phyloP scores from a whole-genome alignment of 805 yeast genomes.

The Candida germanica region DNA sequence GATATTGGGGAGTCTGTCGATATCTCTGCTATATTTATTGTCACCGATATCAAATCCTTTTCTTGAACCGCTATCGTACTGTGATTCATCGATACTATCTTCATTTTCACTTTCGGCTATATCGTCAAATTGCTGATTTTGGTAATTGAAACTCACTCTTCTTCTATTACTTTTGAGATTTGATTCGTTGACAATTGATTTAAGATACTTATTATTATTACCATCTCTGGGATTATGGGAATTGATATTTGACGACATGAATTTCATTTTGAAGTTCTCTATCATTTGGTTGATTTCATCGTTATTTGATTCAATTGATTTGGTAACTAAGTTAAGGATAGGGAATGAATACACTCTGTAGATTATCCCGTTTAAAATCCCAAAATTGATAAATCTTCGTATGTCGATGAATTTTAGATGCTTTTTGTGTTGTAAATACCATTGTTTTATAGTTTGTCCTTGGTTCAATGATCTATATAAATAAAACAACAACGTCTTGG shows the following conservation, averaged over 20 bases:
- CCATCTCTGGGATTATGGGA: conserved; percentile 5
- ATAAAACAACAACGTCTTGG: conserved; percentile 63
- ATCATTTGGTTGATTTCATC: conserved; percentile 18
- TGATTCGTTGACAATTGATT: conserved; percentile 21
- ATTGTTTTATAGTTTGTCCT: conserved; percentile 71
- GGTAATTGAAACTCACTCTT: conserved; percentile 31
- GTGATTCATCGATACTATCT: not conserved
- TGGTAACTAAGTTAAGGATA: conserved; percentile 41
- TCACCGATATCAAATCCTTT: not conserved
- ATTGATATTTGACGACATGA: conserved; percentile 10
- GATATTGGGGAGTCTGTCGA: conserved; percentile 6
- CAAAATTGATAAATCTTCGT: conserved; percentile 82
- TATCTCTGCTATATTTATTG: not conserved
- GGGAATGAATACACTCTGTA: conserved; percentile 82
- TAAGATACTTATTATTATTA: conserved; percentile 14
- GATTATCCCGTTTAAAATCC: conserved; percentile 75
- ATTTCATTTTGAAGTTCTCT: conserved; percentile 10
- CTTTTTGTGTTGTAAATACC: conserved; percentile 70
- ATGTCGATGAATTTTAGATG: conserved; percentile 68
- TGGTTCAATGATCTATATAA: conserved; percentile 77
- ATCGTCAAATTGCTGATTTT: conserved; percentile 7
- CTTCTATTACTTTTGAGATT: conserved; percentile 20
- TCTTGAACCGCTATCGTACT: conserved; percentile 2
- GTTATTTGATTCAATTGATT: conserved; percentile 31
- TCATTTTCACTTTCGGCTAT: conserved; percentile 8